These are phyloP conservation scores for Aspergillus tanneri DNA, from an alignment of 2,329 filamentous ascomycete species.

Conservation along the genomic window DNA sequence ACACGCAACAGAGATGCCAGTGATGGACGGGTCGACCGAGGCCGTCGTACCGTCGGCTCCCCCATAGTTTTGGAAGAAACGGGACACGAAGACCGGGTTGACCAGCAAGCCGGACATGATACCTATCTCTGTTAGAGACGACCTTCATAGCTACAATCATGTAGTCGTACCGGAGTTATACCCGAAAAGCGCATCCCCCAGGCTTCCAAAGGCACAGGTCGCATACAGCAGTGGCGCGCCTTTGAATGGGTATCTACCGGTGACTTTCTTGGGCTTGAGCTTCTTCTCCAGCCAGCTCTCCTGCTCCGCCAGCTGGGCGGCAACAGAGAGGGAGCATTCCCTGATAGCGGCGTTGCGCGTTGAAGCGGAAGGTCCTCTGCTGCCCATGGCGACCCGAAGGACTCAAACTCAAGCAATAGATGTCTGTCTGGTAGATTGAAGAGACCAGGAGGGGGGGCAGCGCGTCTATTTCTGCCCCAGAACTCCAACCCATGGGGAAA, in stretches of 20 bases:
- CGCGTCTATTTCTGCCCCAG: constrained; percentile 21
- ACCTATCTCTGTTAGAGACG: constrained; percentile 22
- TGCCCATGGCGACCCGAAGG: too few relatives aligned
- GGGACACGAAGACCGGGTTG: constrained; percentile 41
- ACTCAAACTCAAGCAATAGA: too few relatives aligned
- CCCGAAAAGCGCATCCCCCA: constrained; percentile 45
- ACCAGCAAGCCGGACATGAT: constrained; percentile 45
- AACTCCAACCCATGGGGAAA: constrained; percentile 15
- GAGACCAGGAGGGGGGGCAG: constrained; percentile 4
- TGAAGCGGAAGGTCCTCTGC: too few relatives aligned
- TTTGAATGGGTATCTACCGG: constrained; percentile 40
- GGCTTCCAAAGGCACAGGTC: constrained; percentile 43
- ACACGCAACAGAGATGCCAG: constrained; percentile 39
- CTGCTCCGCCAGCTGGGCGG: constrained; percentile 23
- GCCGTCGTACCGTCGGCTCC: constrained; percentile 34
- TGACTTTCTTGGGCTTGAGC: constrained; percentile 40
- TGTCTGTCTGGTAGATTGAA: constrained; percentile 7
- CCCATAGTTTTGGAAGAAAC: constrained; percentile 41
- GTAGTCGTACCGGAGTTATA: constrained; percentile 39
- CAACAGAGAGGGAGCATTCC: too few relatives aligned
- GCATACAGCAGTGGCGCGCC: constrained; percentile 37
- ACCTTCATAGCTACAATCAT: not conserved
- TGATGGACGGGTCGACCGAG: constrained; percentile 38
- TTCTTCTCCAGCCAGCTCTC: constrained; percentile 35
- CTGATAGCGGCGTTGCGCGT: too few relatives aligned